Conservation (phyloP, 1,284 basidiomycete genomes). For the Sphagnurus paluster region DNA sequence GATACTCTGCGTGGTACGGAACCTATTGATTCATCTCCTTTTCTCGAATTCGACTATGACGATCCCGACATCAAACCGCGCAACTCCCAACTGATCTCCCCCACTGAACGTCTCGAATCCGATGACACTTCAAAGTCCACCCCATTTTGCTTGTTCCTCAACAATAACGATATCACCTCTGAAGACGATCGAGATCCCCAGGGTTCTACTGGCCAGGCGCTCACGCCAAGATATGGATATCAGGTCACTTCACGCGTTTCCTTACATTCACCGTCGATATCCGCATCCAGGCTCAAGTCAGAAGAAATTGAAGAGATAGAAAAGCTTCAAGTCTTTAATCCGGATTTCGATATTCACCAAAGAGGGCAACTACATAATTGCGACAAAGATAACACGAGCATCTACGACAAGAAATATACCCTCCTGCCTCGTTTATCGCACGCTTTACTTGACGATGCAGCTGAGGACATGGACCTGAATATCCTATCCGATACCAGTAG, state of each 20-base stretch:
- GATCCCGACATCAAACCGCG: too few species aligned
- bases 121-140: too few species aligned
- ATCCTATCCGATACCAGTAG: conserved; percentile 15
- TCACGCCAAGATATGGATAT: conserved; percentile 6
- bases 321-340: conserved; percentile 1
- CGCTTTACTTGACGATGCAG: conserved; percentile 11
- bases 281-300: conserved; percentile 3
- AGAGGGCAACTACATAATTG: background rate
- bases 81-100: too few species aligned
- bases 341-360: background rate
- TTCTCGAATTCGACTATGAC: conserved; percentile 15
- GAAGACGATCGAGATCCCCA: conserved; percentile 12
- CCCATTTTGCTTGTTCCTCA: too few species aligned
- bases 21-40: background rate
- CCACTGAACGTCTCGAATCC: too few species aligned
- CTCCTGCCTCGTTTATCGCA: background rate
- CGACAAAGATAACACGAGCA: background rate
- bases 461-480: conserved; percentile 11
- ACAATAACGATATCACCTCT: conserved; percentile 13
- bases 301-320: background rate
- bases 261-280: conserved; percentile 8
- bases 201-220: conserved; percentile 2
- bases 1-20: background rate
- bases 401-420: conserved; percentile 1
- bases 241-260: conserved; percentile 8